These are phyloP conservation scores for Bryoglossum gracile DNA, from an alignment of 495 filamentous ascomycete genomes.

Conservation along the genomic window DNA sequence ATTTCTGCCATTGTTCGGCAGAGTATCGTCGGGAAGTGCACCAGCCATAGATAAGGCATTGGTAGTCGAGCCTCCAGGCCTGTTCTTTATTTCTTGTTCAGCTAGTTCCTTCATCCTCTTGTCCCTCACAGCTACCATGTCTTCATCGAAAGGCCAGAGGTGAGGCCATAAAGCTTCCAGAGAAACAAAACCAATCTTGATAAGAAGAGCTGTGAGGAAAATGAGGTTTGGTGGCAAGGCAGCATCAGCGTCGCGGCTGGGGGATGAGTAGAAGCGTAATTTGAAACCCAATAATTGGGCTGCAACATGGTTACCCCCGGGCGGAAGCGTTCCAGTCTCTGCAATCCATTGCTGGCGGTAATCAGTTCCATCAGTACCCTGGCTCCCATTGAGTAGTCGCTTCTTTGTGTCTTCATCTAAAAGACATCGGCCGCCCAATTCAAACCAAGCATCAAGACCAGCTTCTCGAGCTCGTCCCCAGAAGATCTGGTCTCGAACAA, in stretches of 20 bases:
- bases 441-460: conserved; percentile 81
- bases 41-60: conserved; percentile 92
- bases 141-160: conserved; percentile 75
- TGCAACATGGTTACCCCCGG: conserved; percentile 79
- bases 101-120: conserved; percentile 69
- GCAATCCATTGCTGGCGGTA: conserved; percentile 64
- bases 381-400: conserved; percentile 37
- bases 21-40: conserved; percentile 76
- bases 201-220: conserved; percentile 80
- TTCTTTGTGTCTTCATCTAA: conserved; percentile 40
- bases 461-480: conserved; percentile 72
- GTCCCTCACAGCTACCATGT: conserved; percentile 63
- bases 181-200: conserved; percentile 98
- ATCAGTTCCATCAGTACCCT: conserved; percentile 31
- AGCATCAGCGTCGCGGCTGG: conserved; percentile 59
- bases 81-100: conserved; percentile 60
- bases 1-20: conserved; percentile 33
- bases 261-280: conserved; percentile 81
- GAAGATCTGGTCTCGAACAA: conserved; percentile 64
- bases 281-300: conserved; percentile 97
- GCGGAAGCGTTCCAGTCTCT: conserved; percentile 70
- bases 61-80: conserved; percentile 50
- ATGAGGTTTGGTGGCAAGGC: conserved; percentile 82
- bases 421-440: conserved; percentile 59
- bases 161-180: conserved; percentile 88